These are phyloP conservation scores for Paecilomyces formosus DNA, from an alignment of 2,329 filamentous ascomycete species.

Conservation along the genomic window DNA sequence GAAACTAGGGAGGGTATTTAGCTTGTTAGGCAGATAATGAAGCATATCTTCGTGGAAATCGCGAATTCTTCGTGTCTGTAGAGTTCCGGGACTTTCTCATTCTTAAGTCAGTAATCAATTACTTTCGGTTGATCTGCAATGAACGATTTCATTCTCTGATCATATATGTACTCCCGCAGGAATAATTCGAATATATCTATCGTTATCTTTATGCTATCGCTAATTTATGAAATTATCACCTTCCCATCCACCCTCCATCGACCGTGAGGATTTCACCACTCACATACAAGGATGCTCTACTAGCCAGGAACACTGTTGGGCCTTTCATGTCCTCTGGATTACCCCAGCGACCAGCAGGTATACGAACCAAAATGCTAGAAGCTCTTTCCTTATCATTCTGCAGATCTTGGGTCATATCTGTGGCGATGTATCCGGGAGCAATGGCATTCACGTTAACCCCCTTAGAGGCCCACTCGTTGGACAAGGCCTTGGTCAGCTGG, in stretches of 20 bases:
- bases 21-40: not conserved
- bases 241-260: constrained; percentile 89
- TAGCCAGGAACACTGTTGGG: constrained; percentile 67
- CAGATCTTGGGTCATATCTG: constrained; percentile 88
- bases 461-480: constrained; percentile 76
- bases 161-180: too few relatives aligned
- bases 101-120: too few relatives aligned
- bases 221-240: constrained; percentile 39
- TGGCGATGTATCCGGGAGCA: constrained; percentile 82
- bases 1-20: not conserved
- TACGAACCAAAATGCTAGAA: constrained; percentile 67
- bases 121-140: too few relatives aligned
- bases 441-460: constrained; percentile 83
- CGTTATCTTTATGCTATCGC: too few relatives aligned
- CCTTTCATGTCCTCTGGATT: constrained; percentile 83
- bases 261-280: constrained; percentile 75
- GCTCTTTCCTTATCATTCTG: constrained; percentile 63
- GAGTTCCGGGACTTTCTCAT: too few relatives aligned
- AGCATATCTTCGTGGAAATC: not conserved
- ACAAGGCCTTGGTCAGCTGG: constrained; percentile 76
- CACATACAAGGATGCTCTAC: constrained; percentile 68
- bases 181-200: too few relatives aligned
- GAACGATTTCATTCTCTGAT: too few relatives aligned
- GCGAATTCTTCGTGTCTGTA: too few relatives aligned
- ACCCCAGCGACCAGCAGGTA: constrained; percentile 80